phyloP scores from a whole-genome alignment of 2,329 filamentous ascomycete genomes.

The Scytalidium sp. region DNA sequence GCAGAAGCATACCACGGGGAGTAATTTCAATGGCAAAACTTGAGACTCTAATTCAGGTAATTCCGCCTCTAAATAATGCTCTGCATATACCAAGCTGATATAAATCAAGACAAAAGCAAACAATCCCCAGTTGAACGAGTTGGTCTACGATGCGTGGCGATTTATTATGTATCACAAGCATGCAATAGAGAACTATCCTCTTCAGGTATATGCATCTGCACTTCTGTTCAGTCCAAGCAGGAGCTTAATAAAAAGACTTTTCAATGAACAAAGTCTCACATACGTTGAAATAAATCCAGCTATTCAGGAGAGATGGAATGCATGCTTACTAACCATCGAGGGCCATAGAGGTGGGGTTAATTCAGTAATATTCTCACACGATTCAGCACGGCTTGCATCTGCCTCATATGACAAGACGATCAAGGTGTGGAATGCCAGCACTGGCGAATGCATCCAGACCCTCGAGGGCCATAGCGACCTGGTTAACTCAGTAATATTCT shows the following conservation, averaged over 20 bases:
- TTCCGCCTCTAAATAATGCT: slow-evolving; percentile 1
- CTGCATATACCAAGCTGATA: not conserved
- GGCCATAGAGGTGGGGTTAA: slow-evolving; percentile 54
- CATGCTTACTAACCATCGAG: not conserved
- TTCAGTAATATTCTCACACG: not conserved
- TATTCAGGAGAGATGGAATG: not conserved
- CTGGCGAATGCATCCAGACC: not conserved
- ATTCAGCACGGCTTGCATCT: slow-evolving; percentile 1
- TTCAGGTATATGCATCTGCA: slow-evolving; percentile 25
- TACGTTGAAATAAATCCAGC: slow-evolving; percentile 3
- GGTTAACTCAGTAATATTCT: slow-evolving; percentile 5
- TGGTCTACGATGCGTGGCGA: slow-evolving; percentile 7
- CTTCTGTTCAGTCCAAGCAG: slow-evolving; percentile 15
- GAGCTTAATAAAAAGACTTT: slow-evolving; percentile 20
- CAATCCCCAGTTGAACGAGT: not conserved
- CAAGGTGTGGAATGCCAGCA: slow-evolving; percentile 32
- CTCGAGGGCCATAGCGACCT: slow-evolving; percentile 1
- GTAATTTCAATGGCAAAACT: slow-evolving; percentile 5
- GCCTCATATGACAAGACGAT: slow-evolving; percentile 5
- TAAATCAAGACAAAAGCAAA: slow-evolving; percentile 2
- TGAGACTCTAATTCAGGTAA: slow-evolving; percentile 12
- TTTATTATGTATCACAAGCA: slow-evolving; percentile 6
- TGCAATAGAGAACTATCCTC: slow-evolving; percentile 22
- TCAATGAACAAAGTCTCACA: slow-evolving; percentile 1
- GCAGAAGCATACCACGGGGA: slow-evolving; percentile 5